These are phyloP conservation scores for Athelia sp. DNA, from an alignment of 1,284 basidiomycete genomes.

Conservation along the genomic window DNA sequence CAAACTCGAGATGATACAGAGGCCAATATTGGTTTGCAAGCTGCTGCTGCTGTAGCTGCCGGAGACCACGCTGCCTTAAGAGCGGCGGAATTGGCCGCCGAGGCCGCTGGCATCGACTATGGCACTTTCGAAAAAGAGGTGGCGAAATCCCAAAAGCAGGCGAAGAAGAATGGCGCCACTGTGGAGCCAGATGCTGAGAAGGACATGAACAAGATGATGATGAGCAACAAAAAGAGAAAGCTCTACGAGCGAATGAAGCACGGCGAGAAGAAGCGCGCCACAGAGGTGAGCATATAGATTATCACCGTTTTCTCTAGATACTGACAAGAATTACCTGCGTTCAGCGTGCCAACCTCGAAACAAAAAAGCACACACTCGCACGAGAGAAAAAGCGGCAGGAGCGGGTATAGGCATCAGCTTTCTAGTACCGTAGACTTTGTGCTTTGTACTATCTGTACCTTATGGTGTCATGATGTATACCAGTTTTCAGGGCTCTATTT, in stretches of 20 bases:
- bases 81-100: conserved; percentile 91
- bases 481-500: no score
- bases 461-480: no score
- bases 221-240: conserved; percentile 96
- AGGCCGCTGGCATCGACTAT: conserved; percentile 84
- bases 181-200: conserved; percentile 53
- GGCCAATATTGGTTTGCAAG: conserved; percentile 36
- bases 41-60: conserved; percentile 50
- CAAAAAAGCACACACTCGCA: conserved; percentile 52
- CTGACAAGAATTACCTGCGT: conserved; percentile 3
- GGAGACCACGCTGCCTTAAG: conserved; percentile 71
- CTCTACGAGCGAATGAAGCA: conserved; percentile 96
- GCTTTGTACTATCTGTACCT: neutral
- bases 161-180: conserved; percentile 22
- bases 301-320: conserved; percentile 4
- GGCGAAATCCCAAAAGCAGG: conserved; percentile 60
- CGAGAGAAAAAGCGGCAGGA: conserved; percentile 48
- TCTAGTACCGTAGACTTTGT: neutral
- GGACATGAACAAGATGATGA: conserved; percentile 97
- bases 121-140: conserved; percentile 81
- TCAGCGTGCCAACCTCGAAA: conserved; percentile 59
- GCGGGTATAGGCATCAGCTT: conserved; percentile 10
- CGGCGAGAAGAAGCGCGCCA: conserved; percentile 73
- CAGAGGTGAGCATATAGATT: conserved; percentile 67
- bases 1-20: conserved; percentile 27